Conservation (phyloP, 2,329 filamentous ascomycete genomes). For the Fusarium tanahbumbuense region DNA sequence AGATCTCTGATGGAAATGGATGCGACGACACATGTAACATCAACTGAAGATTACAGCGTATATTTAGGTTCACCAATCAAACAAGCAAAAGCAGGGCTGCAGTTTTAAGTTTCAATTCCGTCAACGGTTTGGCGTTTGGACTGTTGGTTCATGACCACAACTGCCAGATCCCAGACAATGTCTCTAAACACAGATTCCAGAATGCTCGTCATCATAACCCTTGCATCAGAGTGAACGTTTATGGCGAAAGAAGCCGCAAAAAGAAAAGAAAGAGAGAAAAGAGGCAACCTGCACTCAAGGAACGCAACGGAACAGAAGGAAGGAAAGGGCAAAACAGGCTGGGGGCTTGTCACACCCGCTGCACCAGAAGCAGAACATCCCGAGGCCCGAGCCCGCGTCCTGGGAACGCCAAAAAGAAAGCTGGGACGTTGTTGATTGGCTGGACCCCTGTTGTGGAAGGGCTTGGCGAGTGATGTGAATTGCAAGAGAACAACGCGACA, state of each 20-base stretch:
- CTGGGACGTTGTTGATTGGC: constrained; percentile 49
- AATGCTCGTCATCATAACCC: not conserved
- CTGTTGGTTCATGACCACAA: not conserved
- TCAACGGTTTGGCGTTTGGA: not conserved
- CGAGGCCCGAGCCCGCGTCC: constrained; percentile 48
- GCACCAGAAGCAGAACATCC: constrained; percentile 47
- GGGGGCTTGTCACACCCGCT: constrained; percentile 36
- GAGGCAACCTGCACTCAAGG: not conserved
- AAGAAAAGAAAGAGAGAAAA: not conserved
- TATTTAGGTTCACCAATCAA: not conserved
- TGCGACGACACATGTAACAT: not conserved
- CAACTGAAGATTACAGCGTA: not conserved
- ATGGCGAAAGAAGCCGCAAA: not conserved
- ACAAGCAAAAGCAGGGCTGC: not conserved
- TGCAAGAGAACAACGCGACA: constrained; percentile 17
- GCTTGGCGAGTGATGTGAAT: constrained; percentile 30
- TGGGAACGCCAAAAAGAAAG: constrained; percentile 45
- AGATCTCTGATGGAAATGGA: not conserved
- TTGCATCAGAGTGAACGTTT: not conserved
- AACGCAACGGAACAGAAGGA: constrained; percentile 7
- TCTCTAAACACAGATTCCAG: not conserved
- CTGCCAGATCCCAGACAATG: not conserved
- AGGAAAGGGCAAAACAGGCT: constrained; percentile 19
- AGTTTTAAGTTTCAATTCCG: not conserved
- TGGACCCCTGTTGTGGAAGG: constrained; percentile 5